Evolutionary conservation across 2,329 filamentous ascomycete species (phyloP).

Genomic region (Talaromyces atroroseus): DNA sequence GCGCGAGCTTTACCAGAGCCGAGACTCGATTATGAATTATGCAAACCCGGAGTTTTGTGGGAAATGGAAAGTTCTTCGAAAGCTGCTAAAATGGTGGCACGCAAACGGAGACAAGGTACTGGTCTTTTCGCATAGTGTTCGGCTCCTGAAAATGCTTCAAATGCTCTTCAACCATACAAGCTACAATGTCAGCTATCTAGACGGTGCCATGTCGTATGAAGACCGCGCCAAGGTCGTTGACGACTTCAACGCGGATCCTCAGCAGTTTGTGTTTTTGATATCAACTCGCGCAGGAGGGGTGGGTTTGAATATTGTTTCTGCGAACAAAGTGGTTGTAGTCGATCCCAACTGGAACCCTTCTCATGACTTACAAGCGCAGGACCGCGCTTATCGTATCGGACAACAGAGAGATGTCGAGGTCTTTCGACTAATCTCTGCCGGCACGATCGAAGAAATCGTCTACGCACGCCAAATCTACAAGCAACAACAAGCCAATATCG

Average conservation of each 20-base stretch:
- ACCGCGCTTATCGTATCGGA: constrained; percentile 91
- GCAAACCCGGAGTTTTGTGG: constrained; percentile 89
- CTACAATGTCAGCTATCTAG: constrained; percentile 87
- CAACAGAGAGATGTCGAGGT: constrained; percentile 92
- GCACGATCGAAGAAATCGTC: constrained; percentile 94
- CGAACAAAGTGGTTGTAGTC: constrained; percentile 95
- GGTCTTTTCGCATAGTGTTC: constrained; percentile 89
- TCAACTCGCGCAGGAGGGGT: constrained; percentile 90
- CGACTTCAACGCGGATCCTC: constrained; percentile 82
- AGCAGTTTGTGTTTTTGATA: constrained; percentile 91
- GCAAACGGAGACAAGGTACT: constrained; percentile 87
- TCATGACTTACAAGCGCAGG: constrained; percentile 91
- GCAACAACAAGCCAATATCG: constrained; percentile 97
- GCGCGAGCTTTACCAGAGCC: constrained; percentile 65
- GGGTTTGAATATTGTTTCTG: constrained; percentile 91
- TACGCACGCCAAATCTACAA: constrained; percentile 98
- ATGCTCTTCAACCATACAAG: constrained; percentile 80
- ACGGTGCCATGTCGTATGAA: constrained; percentile 76
- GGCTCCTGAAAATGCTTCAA: constrained; percentile 75
- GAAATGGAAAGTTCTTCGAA: constrained; percentile 90
- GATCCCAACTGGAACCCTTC: constrained; percentile 98
- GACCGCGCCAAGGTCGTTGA: constrained; percentile 79
- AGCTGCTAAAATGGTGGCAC: constrained; percentile 85
- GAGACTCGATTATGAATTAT: constrained; percentile 73
- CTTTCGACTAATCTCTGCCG: constrained; percentile 81